Evolutionary conservation across 805 yeast genomes (phyloP), one percentile per base, ranked within the genome.

Genomic region (Lipomyces orientalis): DNA sequence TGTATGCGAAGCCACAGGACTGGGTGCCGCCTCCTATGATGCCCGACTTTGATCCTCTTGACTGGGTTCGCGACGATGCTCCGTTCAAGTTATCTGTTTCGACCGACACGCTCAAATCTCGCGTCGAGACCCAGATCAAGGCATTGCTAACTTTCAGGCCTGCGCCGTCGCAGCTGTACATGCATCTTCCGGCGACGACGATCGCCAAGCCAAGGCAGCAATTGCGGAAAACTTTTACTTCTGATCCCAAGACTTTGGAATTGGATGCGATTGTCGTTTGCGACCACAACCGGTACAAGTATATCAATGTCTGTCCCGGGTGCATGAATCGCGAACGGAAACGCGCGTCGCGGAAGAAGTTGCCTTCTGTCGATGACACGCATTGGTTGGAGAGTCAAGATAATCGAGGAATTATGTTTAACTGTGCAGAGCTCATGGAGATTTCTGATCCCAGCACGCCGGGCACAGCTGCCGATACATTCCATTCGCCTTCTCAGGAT

Each of bases 71-170:
- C 33, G 54, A 54, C n/a, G 62, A 59, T 14, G 52, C 60, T 8
- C 61, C 55, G 31, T 59, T 54, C 51, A 34, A 39, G 31, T 55
- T 73, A 14, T 31, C 79, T 33, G 80, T 94, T 0, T 77, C 82
- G 7, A 89, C 88, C 61, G 81, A 94, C 57, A 98, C 98, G 1
- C 80, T 85, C 4, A 88, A 87, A 72, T 91, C 97, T 12, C 86
- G 99, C 71, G 99, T 94, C 6, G 99, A 94, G 79, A 94, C 98
- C 16, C 99, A 95, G 79, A 91, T 95, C 76, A 93, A 92, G 77
- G 81, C 96, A 55, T 83, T 84, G 56, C 79, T 94, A 25, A 77
- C 84, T 8, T 80, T 94, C 56, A 83, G 87, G 37, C 97, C 97
- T 0, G 86, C 94, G 0, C 97, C 97, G 0, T 83, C 86, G 4